These are phyloP conservation scores for Lobosporangium transversale DNA, from an alignment of 192 early-diverging fungal genomes.

Conservation along the genomic window DNA sequence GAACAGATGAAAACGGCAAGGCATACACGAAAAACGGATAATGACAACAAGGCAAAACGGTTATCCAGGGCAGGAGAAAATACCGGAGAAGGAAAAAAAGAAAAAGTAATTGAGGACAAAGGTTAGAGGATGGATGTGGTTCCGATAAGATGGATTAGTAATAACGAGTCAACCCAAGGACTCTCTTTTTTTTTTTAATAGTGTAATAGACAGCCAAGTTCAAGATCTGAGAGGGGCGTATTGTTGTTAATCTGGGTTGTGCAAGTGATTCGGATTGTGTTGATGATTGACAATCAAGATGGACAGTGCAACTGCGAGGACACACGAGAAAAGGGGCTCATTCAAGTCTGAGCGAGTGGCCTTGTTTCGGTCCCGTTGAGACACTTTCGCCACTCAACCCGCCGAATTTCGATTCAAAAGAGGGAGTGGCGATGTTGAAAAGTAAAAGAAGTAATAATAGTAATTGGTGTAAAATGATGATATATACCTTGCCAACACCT, in stretches of 20 bases:
- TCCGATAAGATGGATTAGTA: no score
- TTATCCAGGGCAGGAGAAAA: neutral
- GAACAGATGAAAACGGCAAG: neutral
- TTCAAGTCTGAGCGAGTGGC: neutral
- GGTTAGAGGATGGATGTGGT: no score
- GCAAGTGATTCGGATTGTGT: neutral
- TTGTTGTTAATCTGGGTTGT: neutral
- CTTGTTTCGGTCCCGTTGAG: neutral
- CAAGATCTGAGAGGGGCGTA: no score
- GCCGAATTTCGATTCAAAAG: neutral
- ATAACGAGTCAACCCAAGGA: neutral
- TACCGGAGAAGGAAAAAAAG: neutral
- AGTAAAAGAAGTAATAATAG: no score
- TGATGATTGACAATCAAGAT: neutral
- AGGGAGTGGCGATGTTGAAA: neutral
- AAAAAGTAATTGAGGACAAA: neutral
- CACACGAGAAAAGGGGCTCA: neutral
- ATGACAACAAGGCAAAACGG: neutral
- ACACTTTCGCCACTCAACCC: neutral
- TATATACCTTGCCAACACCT: slow-evolving; percentile 57
- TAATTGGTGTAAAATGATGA: no score
- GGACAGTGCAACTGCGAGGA: neutral
- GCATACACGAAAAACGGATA: neutral
- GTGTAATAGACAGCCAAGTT: no score
- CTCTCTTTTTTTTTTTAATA: neutral